Evolutionary conservation across 2,329 filamentous ascomycete species (phyloP).

Genomic region (Pezizomycotina sp.): DNA sequence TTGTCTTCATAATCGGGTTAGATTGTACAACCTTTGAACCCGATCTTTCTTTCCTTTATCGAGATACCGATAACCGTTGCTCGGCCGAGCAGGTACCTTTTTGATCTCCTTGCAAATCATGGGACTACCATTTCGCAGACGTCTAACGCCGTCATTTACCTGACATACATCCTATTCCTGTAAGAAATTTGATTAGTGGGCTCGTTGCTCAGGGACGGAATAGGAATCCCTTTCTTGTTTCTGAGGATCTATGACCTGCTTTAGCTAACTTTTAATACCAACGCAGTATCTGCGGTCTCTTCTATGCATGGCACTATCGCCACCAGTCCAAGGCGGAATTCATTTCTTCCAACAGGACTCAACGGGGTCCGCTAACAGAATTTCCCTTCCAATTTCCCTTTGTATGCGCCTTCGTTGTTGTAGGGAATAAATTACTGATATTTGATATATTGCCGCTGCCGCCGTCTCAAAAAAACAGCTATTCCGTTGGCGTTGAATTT

Average conservation of each 20-base stretch:
- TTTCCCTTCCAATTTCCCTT: conserved; percentile 20
- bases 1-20: too few relatives aligned
- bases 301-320: conserved; percentile 40
- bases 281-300: conserved; percentile 45
- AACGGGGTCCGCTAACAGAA: conserved; percentile 50
- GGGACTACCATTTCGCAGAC: conserved; percentile 61
- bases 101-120: conserved; percentile 32
- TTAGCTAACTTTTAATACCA: not conserved
- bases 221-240: too few relatives aligned
- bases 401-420: too few relatives aligned
- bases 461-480: conserved; percentile 38
- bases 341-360: conserved; percentile 61
- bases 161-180: conserved; percentile 65
- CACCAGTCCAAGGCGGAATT: conserved; percentile 54
- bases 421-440: not conserved
- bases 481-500: conserved; percentile 73
- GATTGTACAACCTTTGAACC: not conserved
- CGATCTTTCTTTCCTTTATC: conserved; percentile 1
- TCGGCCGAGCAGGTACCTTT: not conserved
- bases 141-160: conserved; percentile 69
- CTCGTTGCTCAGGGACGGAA: too few relatives aligned
- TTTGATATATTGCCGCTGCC: not conserved
- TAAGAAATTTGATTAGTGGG: conserved; percentile 31
- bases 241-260: too few relatives aligned
- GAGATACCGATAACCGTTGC: too few relatives aligned